Percentiles rank a stretch among this genome's conserved stretches.
Conservation (phyloP, 805 yeast genomes). For the Candida pseudoglaebosa region DNA sequence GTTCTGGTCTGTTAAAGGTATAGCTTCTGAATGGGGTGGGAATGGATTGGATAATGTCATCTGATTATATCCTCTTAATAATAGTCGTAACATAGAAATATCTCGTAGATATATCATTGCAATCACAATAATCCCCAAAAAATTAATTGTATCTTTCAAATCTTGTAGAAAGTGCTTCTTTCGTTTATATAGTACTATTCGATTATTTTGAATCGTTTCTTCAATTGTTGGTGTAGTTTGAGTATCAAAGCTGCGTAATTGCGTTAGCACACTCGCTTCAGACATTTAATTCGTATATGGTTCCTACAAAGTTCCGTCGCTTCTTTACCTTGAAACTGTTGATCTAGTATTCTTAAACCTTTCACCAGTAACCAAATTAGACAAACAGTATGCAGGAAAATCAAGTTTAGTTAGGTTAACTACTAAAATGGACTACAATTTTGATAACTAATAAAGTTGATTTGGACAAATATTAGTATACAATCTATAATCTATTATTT, state of each 20-base stretch:
- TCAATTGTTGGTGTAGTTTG: constrained; percentile 32
- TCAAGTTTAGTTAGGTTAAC: too few species aligned
- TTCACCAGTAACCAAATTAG: too few species aligned
- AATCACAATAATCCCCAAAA: constrained; percentile 33
- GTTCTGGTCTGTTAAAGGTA: constrained; percentile 21
- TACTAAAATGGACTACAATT: too few species aligned
- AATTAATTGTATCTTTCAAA: constrained; percentile 28
- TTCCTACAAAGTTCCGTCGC: too few species aligned
- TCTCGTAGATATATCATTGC: constrained; percentile 40
- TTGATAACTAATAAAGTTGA: background rate
- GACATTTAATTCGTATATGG: background rate
- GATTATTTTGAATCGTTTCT: constrained; percentile 40
- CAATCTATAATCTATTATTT: constrained; percentile 16
- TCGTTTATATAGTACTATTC: constrained; percentile 37
- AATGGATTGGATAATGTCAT: constrained; percentile 27
- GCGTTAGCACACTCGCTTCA: constrained; percentile 13
- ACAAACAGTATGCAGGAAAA: background rate
- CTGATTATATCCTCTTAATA: constrained; percentile 24
- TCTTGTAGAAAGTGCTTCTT: constrained; percentile 37
- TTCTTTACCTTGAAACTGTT: too few species aligned
- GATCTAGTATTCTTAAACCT: too few species aligned
- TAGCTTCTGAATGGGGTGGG: constrained; percentile 13
- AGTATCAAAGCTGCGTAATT: constrained; percentile 23
- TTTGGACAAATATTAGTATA: constrained; percentile 2
- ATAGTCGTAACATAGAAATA: constrained; percentile 29